phyloP scores from a whole-genome alignment of 306 rosid genomes.

The Casuarina glauca region DNA sequence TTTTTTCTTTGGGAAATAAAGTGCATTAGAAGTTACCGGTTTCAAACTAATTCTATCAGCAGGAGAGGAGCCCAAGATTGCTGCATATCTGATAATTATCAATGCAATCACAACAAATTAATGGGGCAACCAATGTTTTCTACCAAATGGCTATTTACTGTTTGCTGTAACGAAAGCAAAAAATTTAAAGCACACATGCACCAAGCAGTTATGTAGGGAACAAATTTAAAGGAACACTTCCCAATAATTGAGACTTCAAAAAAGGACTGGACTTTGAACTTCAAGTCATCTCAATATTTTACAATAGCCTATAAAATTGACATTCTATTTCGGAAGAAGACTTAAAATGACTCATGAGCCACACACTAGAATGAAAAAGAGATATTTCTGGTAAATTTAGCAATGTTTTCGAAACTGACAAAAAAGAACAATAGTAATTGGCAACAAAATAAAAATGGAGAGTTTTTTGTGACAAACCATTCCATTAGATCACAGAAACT shows the following conservation, averaged over 20 bases:
- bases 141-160: neutral
- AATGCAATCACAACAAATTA: slow-evolving; percentile 12
- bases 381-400: slow-evolving; percentile 6
- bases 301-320: slow-evolving; percentile 12
- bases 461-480: neutral
- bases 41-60: slow-evolving; percentile 61
- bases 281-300: slow-evolving; percentile 18
- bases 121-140: slow-evolving; percentile 7
- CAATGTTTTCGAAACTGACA: slow-evolving; percentile 3
- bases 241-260: slow-evolving; percentile 24
- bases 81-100: slow-evolving; percentile 67
- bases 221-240: too few species aligned
- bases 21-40: slow-evolving; percentile 49
- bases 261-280: neutral
- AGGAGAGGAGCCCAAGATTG: slow-evolving; percentile 85
- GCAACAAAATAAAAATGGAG: neutral
- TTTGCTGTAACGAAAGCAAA: neutral
- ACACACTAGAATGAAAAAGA: slow-evolving; percentile 4
- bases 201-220: too few species aligned
- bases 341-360: slow-evolving; percentile 2
- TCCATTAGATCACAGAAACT: neutral
- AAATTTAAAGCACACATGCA: neutral
- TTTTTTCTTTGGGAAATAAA: neutral
- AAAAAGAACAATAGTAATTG: neutral
- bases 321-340: slow-evolving; percentile 11